Conservation (phyloP, 2,329 filamentous ascomycete genomes). For the Pseudogymnoascus sp. region DNA sequence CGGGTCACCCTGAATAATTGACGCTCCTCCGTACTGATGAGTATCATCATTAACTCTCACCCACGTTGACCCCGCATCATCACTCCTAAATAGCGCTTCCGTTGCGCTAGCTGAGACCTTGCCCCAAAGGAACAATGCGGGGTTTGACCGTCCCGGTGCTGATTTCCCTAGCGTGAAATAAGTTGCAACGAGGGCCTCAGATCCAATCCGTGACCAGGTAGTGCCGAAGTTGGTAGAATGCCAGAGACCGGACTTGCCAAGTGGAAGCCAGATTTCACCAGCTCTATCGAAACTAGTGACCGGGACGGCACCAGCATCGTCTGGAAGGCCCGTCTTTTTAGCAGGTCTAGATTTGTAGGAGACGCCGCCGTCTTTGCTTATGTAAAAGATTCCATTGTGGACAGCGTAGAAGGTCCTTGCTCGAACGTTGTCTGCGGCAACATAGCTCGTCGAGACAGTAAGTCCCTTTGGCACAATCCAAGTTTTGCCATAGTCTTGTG, state of each 20-base stretch:
- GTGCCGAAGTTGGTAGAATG: conserved; percentile 12
- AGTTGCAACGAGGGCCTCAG: conserved; percentile 6
- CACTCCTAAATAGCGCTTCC: not conserved
- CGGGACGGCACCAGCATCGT: conserved; percentile 9
- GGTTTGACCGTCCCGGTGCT: conserved; percentile 9
- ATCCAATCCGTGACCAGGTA: conserved; percentile 10
- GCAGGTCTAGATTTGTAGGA: conserved; percentile 12
- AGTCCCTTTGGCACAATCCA: conserved; percentile 12
- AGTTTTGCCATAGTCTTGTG: conserved; percentile 12
- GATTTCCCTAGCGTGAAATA: conserved; percentile 11
- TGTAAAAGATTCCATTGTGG: conserved; percentile 12
- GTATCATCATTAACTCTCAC: conserved; percentile 9
- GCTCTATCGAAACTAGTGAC: conserved; percentile 12
- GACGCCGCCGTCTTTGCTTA: conserved; percentile 12
- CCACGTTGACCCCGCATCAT: not conserved
- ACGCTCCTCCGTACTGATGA: conserved; percentile 13
- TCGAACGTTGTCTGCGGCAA: conserved; percentile 13
- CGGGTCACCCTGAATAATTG: conserved; percentile 11
- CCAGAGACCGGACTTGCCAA: conserved; percentile 11
- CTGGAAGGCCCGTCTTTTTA: conserved; percentile 11
- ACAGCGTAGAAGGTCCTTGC: conserved; percentile 13
- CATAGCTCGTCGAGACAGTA: conserved; percentile 9
- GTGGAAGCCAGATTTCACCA: conserved; percentile 14
- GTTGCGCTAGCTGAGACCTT: not conserved
- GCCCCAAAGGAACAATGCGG: conserved; percentile 13